phyloP scores from a whole-genome alignment of 176 grass and related monocot genomes.

The Musa beccarii region DNA sequence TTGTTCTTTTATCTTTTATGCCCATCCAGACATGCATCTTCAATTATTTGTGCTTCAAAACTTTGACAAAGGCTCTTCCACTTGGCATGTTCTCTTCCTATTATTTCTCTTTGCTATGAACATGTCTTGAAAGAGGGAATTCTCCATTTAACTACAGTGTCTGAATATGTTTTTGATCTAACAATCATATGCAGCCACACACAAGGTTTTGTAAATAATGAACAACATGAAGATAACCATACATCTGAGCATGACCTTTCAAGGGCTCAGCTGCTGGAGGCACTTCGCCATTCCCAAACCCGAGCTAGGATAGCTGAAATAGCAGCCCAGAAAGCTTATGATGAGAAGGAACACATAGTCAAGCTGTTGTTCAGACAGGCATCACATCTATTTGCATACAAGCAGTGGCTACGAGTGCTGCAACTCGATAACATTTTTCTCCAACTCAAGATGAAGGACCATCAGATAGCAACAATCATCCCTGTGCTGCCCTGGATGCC shows the following conservation, averaged over 20 bases:
- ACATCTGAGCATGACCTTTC: constrained; percentile 2
- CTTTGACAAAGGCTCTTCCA: too few species aligned
- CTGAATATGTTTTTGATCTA: background rate
- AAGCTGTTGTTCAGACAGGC: constrained; percentile 80
- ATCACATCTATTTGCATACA: constrained; percentile 73
- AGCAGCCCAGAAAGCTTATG: constrained; percentile 61
- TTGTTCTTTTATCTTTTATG: too few species aligned
- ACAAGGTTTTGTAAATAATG: background rate
- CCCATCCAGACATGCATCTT: too few species aligned
- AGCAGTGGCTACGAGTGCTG: constrained; percentile 90
- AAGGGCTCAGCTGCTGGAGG: constrained; percentile 56
- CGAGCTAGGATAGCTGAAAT: constrained; percentile 84
- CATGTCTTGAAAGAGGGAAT: background rate
- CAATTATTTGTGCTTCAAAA: too few species aligned
- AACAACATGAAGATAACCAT: background rate
- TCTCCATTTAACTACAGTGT: too few species aligned
- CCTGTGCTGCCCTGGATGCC: constrained; percentile 44
- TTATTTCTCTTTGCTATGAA: background rate
- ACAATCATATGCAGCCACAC: constrained; percentile 3
- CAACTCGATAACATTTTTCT: constrained; percentile 80
- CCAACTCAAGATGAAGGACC: constrained; percentile 58
- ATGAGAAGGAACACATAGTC: constrained; percentile 88
- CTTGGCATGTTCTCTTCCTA: too few species aligned
- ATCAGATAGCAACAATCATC: constrained; percentile 52
- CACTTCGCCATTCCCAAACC: constrained; percentile 87